Base-by-base conservation (phyloP, 2,329 filamentous ascomycete species). In the Fusarium proliferatum region DNA sequence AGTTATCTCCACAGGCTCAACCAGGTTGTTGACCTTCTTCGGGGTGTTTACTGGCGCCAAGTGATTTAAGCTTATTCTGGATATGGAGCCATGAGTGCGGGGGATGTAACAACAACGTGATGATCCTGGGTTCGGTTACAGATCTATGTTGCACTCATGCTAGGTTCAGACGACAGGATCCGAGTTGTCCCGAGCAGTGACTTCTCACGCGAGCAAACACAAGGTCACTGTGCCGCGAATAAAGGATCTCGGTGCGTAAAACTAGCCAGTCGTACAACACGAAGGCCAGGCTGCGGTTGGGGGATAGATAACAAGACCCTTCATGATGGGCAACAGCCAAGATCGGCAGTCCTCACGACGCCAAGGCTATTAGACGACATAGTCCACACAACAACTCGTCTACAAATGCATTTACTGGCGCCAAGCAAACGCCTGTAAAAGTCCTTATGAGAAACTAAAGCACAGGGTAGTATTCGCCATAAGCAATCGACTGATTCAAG, bases 401-500 rank as follows among this genome's bases (percentile, higher is more conserved):
- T 21, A 13, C 21, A 11, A 30, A 39, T n/a, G 6, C 6, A 9
- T 23, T 49, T 16, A 42, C 30, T 42, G 12, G 19, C 28, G 42
- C 45, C 36, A 69, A 45, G 55, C 15, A 21, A 21, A 42, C 49
- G 28, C 53, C 38, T 42, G 39, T 30, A 21, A 34, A 43, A 52
- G 38, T 46, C n/a, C 49, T 26, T 55, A 28, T 36, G 15, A 34
- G 10, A 58, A n/a, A 15, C 15, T 28, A 41, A 9, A 39, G 52
- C 21, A 41, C n/a, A 59, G 28, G 43, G 64, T 57, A 23, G 49
- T 38, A 64, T 57, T 69, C 33, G 33, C 39, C 45, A 45, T 66
- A 52, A 59, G 65, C 45, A 66, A 71, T 63, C 48, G 55, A 43
- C 69, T 62, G 71, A 67, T 61, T 42, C 52, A 64, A 34, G 63